Evolutionary conservation across 2,329 filamentous ascomycete species (phyloP), one percentile per base, ranked within the genome.

Genomic region (Diaporthe amygdali): DNA sequence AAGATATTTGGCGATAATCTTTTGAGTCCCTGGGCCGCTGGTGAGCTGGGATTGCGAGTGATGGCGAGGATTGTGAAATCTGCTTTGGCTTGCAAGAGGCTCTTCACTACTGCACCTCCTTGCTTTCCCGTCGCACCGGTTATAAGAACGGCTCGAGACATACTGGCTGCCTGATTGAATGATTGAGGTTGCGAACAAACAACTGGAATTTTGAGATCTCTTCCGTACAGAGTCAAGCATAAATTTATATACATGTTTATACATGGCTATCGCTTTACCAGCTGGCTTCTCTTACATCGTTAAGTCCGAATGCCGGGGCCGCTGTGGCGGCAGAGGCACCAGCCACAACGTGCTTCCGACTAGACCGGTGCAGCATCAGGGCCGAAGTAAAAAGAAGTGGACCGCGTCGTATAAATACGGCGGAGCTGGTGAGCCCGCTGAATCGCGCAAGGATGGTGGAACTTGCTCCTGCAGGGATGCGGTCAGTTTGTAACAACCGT

Each of bases 31-130:
- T 56, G 54, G 22, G 54, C 52, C 5, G 91, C 76, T 0, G 78
- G 41, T 1, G 86, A 87, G 20, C 78, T 75, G 3, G 82, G 74
- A 74, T 87, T 84, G 68, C 89, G 87, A 4, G 89, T 90, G 7
- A 91, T 81, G 9, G 89, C 89, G 17, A 88, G 81, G 63, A 91
- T 86, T 15, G 82, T 82, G 74, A 84, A 83, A 67, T 71, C 41
- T 12, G 72, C 66, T n/a, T 80, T 70, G 9, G 51, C 63, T 46
- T 63, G 22, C 46, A 77, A 63, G n/a, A 78, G 72, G 8, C 76
- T 75, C 32, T 77, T 56, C 27, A 78, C 74, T 15, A 74, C 71
- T 34, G 76, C 74, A 9, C 76, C 74, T 3, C 76, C 76, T 71
- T 78, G 76, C 41, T 75, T 77, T n/a, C 76, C 76, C 25, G 76